These are phyloP conservation scores for Letharia columbiana DNA, from an alignment of 495 filamentous ascomycete species.

Conservation along the genomic window DNA sequence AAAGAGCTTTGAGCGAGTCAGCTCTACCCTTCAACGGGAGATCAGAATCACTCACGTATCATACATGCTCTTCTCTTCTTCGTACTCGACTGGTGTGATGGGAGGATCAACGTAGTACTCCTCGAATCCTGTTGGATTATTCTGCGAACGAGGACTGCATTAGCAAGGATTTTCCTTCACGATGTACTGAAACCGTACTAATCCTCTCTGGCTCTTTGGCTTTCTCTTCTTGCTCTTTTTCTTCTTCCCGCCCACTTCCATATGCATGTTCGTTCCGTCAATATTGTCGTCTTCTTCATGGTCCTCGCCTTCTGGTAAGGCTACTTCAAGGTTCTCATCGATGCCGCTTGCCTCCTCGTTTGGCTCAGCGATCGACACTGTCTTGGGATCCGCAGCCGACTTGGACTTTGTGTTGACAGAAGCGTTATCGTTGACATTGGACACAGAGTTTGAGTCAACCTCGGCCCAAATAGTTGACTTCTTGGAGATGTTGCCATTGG, in stretches of 20 bases:
- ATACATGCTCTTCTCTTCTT: conserved; percentile 54
- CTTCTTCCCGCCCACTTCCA: conserved; percentile 5
- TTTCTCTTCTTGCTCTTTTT: conserved; percentile 32
- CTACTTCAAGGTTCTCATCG: conserved; percentile 1
- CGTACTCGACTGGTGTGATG: conserved; percentile 56
- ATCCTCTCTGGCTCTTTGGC: conserved; percentile 41
- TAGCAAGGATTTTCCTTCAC: not conserved
- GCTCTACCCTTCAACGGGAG: not conserved
- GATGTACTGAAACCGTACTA: conserved; percentile 24
- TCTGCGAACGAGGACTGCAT: conserved; percentile 12
- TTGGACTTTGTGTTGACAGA: not conserved
- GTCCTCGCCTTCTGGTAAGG: conserved; percentile 8
- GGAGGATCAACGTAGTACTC: conserved; percentile 72
- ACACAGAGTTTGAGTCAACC: conserved; percentile 7
- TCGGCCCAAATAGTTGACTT: conserved; percentile 5
- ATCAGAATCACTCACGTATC: conserved; percentile 33
- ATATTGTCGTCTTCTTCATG: conserved; percentile 6
- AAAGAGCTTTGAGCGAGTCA: conserved; percentile 28
- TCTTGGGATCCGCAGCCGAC: not conserved
- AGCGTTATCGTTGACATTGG: not conserved
- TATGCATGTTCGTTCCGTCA: not conserved
- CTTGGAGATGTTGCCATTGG: not conserved
- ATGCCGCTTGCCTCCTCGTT: not conserved
- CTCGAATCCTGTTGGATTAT: conserved; percentile 51
- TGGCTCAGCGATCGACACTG: not conserved